These are phyloP conservation scores for Solanum virginianum DNA, from an alignment of 257 asterid species.

Conservation along the genomic window DNA sequence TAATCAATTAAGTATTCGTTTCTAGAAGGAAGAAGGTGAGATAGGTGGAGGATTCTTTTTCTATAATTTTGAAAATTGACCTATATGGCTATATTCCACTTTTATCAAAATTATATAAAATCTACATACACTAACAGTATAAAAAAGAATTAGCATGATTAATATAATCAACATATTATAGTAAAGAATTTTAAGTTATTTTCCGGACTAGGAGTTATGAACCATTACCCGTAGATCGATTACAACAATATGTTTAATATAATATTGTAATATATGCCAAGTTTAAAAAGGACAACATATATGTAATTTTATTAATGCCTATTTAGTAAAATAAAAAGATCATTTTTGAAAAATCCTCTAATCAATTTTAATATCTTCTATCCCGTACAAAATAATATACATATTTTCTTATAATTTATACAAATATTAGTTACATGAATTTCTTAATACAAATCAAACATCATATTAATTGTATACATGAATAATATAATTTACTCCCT, in stretches of 20 bases:
- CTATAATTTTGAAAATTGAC: neutral
- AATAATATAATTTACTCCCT: too few relatives aligned
- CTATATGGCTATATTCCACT: neutral
- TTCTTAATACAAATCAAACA: too few relatives aligned
- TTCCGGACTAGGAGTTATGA: neutral
- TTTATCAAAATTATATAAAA: neutral
- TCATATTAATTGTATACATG: too few relatives aligned
- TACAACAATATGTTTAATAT: neutral
- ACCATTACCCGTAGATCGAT: neutral
- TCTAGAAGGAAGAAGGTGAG: conserved; percentile 22
- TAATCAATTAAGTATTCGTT: neutral
- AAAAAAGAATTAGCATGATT: neutral
- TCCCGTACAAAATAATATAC: too few relatives aligned
- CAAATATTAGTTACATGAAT: too few relatives aligned
- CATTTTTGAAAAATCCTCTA: too few relatives aligned
- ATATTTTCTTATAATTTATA: too few relatives aligned
- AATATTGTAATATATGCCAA: too few relatives aligned
- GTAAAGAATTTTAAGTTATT: neutral
- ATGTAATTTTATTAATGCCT: too few relatives aligned
- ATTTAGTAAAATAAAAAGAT: too few relatives aligned
- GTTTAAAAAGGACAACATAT: too few relatives aligned
- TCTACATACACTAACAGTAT: neutral
- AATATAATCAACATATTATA: neutral
- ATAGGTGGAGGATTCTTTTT: neutral
- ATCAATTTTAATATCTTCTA: too few relatives aligned